phyloP scores from a whole-genome alignment of 2,329 filamentous ascomycete species.

The Cadophora sp. region DNA sequence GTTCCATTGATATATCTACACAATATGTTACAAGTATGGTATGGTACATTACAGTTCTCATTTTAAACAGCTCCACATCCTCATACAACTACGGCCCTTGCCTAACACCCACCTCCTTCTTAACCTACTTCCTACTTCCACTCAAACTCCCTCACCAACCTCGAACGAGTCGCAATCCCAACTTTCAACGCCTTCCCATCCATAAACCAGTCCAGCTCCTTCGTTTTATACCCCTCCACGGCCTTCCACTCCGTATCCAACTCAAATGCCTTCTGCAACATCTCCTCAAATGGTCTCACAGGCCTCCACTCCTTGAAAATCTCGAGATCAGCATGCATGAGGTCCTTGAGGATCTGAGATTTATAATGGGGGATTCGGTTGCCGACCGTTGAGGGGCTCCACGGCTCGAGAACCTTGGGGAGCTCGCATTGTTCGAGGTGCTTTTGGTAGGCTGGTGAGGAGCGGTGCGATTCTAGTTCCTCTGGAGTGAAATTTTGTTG shows the following conservation, averaged over 20 bases:
- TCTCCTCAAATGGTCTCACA: constrained; percentile 13
- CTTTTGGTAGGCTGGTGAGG: background rate
- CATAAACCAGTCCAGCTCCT: constrained; percentile 4
- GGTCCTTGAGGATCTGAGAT: constrained; percentile 7
- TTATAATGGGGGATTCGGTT: constrained; percentile 12
- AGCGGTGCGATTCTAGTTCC: constrained; percentile 11
- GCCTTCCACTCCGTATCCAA: constrained; percentile 28
- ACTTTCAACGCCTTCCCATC: constrained; percentile 14
- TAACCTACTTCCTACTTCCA: constrained; percentile 13
- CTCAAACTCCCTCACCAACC: constrained; percentile 7
- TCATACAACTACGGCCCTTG: constrained; percentile 6
- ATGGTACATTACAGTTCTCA: background rate
- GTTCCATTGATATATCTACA: background rate
- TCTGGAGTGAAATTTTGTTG: background rate
- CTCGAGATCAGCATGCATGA: constrained; percentile 11
- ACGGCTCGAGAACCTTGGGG: background rate
- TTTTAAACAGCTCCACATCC: background rate
- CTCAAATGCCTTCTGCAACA: constrained; percentile 19
- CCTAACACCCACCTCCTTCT: background rate
- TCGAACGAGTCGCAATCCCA: background rate
- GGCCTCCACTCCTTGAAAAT: constrained; percentile 25
- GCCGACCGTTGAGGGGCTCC: constrained; percentile 9
- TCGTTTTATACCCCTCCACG: constrained; percentile 10
- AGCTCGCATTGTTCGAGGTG: background rate
- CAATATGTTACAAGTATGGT: constrained; percentile 13